A percentile compares a stretch with the other conserved stretches of the same genome.
Conservation (phyloP, 2,329 filamentous ascomycete species). For the Lachnellula subtilissima region DNA sequence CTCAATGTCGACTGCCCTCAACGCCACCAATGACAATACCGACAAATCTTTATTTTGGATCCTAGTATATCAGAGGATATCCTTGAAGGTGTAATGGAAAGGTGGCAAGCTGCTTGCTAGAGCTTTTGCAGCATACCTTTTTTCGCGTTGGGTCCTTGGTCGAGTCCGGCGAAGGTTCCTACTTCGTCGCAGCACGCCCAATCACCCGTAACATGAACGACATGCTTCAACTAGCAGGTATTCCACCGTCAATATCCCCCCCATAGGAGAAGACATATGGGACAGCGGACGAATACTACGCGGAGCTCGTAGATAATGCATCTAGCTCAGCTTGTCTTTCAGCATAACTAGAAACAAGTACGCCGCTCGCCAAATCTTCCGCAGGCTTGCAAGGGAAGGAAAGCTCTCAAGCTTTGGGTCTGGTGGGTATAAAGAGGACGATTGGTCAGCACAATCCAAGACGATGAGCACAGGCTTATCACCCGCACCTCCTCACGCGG, state of each 20-base stretch:
- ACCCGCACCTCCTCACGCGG: conserved; percentile 18
- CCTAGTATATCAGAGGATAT: conserved; percentile 17
- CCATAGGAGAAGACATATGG: conserved; percentile 1
- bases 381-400: conserved; percentile 26
- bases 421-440: not conserved
- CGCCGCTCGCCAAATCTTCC: conserved; percentile 38
- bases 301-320: conserved; percentile 7
- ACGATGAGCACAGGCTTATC: not conserved
- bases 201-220: not conserved
- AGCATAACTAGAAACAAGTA: conserved; percentile 40
- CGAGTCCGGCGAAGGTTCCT: conserved; percentile 28
- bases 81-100: not conserved
- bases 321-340: conserved; percentile 27
- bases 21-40: conserved; percentile 29
- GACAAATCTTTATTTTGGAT: conserved; percentile 24
- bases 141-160: not conserved
- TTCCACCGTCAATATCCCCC: conserved; percentile 3
- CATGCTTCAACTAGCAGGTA: not conserved
- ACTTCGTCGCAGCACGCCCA: conserved; percentile 34
- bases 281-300: conserved; percentile 4
- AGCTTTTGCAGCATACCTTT: not conserved
- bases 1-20: conserved; percentile 29
- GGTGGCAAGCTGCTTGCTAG: not conserved
- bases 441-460: not conserved
- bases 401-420: conserved; percentile 5